A percentile compares a stretch with the other conserved stretches of the same genome.
phyloP scores from a whole-genome alignment of 345 rosid species.

The Cochlearia excelsa region DNA sequence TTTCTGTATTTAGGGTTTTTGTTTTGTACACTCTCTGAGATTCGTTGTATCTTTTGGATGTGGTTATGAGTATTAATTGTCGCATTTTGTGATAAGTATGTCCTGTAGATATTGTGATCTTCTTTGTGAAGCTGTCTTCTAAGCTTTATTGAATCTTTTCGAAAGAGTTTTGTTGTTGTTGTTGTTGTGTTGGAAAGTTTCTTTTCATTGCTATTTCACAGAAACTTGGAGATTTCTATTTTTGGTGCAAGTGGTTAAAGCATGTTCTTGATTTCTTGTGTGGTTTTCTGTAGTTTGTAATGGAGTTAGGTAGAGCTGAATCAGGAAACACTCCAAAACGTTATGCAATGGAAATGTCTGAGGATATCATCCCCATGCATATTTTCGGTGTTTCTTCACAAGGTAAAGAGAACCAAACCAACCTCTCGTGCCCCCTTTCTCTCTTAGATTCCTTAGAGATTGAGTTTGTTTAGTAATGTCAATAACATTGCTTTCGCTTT shows the following conservation, averaged over 20 bases:
- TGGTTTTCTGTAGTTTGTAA: slow-evolving; percentile 20
- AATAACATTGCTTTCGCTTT: no score
- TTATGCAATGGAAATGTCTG: slow-evolving; percentile 74
- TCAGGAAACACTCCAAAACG: slow-evolving; percentile 59
- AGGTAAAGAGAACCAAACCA: slow-evolving; percentile 39
- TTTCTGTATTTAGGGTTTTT: neutral
- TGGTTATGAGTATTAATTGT: no score
- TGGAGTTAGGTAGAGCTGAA: slow-evolving; percentile 58
- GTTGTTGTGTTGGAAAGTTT: no score
- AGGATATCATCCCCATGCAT: slow-evolving; percentile 65
- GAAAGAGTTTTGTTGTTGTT: no score
- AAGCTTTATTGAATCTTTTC: no score
- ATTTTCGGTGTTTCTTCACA: slow-evolving; percentile 61
- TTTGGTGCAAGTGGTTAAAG: neutral
- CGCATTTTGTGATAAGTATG: no score
- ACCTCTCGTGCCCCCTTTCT: no score
- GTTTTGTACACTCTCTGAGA: neutral
- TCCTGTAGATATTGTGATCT: no score
- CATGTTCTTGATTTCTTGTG: neutral
- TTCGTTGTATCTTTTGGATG: neutral
- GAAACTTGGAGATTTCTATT: neutral
- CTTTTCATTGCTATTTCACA: neutral
- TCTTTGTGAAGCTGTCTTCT: no score
- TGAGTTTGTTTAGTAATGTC: neutral
- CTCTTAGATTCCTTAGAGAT: neutral